Conservation (phyloP, 129 eudicot species). For the Flaveria sonorensis region DNA sequence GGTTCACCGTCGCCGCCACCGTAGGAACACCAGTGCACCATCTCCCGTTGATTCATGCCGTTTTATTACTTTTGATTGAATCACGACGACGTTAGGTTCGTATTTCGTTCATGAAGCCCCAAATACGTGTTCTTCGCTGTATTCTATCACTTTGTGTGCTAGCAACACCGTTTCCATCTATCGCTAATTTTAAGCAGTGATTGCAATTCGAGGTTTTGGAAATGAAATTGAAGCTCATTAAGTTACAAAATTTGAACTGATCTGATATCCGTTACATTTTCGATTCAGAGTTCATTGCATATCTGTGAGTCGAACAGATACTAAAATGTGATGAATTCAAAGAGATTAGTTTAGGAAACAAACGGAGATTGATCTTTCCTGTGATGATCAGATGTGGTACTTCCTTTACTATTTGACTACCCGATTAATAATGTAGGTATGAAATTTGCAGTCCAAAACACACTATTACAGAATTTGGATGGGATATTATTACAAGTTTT, state of each 20-base stretch:
- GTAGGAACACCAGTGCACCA: no score
- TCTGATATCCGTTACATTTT: background rate
- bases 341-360: no score
- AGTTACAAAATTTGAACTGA: conserved; percentile 17
- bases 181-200: background rate
- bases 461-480: no score
- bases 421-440: background rate
- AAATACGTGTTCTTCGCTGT: background rate
- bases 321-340: no score
- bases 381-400: no score
- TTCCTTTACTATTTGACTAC: no score
- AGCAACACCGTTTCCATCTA: background rate
- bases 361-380: no score
- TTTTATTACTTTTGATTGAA: background rate
- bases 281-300: no score
- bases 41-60: background rate
- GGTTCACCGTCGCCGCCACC: no score
- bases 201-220: conserved; percentile 10
- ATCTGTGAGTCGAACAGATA: no score
- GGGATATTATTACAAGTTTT: background rate
- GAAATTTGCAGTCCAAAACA: no score
- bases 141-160: background rate
- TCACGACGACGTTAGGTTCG: background rate
- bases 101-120: background rate
- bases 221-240: conserved; percentile 21